A percentile compares a stretch with the other conserved stretches of the same genome.
Evolutionary conservation across 1,284 basidiomycete species (phyloP).

Genomic region (Phlebopus sp.): DNA sequence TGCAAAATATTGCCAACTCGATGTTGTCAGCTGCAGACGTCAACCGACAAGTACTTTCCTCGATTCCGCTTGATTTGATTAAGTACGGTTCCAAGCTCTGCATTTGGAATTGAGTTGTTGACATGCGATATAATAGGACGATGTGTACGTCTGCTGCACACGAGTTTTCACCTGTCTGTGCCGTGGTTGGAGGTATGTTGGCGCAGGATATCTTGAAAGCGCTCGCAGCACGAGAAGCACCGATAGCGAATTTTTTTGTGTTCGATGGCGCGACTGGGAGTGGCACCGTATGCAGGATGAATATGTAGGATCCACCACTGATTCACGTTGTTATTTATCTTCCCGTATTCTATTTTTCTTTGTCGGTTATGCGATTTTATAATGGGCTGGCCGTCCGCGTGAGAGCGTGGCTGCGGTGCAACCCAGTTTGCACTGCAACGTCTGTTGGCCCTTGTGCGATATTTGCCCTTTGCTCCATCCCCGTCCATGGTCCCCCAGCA

Average conservation of each 20-base stretch:
- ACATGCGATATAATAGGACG: slow-evolving; percentile 39
- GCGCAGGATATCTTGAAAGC: slow-evolving; percentile 95
- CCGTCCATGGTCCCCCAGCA: slow-evolving; percentile 29
- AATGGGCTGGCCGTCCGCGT: slow-evolving; percentile 14
- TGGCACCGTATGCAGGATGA: slow-evolving; percentile 62
- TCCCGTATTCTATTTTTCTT: background rate
- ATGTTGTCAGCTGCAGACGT: slow-evolving; percentile 64
- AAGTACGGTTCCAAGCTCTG: slow-evolving; percentile 40
- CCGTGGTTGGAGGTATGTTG: slow-evolving; percentile 90
- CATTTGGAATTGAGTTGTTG: slow-evolving; percentile 6
- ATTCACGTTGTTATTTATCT: background rate
- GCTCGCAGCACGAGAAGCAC: slow-evolving; percentile 85
- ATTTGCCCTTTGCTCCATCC: slow-evolving; percentile 10
- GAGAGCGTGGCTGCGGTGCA: slow-evolving; percentile 4
- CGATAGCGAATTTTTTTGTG: slow-evolving; percentile 90
- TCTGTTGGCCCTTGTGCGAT: slow-evolving; percentile 8
- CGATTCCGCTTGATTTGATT: slow-evolving; percentile 54
- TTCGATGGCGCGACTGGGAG: slow-evolving; percentile 82
- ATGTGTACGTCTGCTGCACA: slow-evolving; percentile 70
- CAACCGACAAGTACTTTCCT: slow-evolving; percentile 61
- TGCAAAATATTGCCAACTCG: slow-evolving; percentile 59
- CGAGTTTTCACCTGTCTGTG: slow-evolving; percentile 88
- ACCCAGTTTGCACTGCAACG: slow-evolving; percentile 26
- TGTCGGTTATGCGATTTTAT: background rate
- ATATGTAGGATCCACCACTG: slow-evolving; percentile 34